Evolutionary conservation across 2,329 filamentous ascomycete genomes (phyloP).

Genomic region (Sclerotinia sclerotiorum): DNA sequence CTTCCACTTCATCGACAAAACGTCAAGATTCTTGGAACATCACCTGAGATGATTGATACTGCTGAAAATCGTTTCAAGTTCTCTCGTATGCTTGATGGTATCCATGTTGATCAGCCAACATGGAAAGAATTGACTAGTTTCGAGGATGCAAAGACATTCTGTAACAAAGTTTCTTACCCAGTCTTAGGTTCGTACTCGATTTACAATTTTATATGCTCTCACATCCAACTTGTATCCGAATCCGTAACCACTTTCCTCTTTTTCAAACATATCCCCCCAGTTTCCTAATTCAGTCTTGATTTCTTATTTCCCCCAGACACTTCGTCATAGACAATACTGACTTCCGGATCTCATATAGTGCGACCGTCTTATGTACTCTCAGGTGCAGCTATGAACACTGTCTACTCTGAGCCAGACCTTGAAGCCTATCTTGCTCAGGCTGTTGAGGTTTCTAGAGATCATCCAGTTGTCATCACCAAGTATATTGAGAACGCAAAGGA

Average conservation of each 20-base stretch:
- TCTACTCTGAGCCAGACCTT: conserved; percentile 81
- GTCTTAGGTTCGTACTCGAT: conserved; percentile 55
- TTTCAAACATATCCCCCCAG: no score
- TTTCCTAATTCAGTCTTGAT: no score
- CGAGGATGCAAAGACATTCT: conserved; percentile 80
- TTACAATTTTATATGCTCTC: no score
- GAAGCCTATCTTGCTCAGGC: conserved; percentile 94
- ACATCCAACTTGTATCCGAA: no score
- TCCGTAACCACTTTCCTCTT: no score
- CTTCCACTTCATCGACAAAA: conserved; percentile 89
- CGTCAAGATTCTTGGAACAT: conserved; percentile 85
- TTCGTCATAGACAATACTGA: no score
- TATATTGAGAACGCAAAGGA: conserved; percentile 97
- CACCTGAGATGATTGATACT: conserved; percentile 94
- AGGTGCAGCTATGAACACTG: conserved; percentile 97
- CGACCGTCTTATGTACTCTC: conserved; percentile 95
- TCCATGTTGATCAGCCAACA: conserved; percentile 92
- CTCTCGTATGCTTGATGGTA: conserved; percentile 94
- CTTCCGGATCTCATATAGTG: conserved; percentile 47
- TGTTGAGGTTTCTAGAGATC: conserved; percentile 88
- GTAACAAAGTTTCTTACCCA: conserved; percentile 81
- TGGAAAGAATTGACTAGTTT: conserved; percentile 98
- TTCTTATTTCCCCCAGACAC: no score
- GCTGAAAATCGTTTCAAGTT: conserved; percentile 98
- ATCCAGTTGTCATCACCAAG: conserved; percentile 97